These are phyloP conservation scores for Salvia miltiorrhiza DNA, from an alignment of 257 asterid genomes.

Conservation along the genomic window DNA sequence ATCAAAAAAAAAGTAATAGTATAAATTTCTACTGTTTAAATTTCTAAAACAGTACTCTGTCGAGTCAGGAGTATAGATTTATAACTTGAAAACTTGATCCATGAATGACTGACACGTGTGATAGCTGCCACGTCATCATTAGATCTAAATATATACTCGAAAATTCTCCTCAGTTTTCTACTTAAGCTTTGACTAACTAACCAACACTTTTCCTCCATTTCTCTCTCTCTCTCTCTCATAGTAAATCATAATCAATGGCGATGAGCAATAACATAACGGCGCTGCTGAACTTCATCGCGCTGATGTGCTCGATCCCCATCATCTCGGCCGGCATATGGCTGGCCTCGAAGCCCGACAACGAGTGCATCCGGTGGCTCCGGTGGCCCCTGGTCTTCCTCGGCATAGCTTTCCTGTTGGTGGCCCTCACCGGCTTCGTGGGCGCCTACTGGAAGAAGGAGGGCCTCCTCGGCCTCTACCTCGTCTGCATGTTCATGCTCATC, in stretches of 20 bases:
- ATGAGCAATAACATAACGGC: conserved; percentile 92
- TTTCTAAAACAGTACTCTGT: too few species aligned
- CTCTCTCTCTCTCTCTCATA: background rate
- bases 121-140: too few species aligned
- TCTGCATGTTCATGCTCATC: conserved; percentile 88
- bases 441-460: conserved; percentile 84
- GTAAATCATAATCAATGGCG: conserved; percentile 41
- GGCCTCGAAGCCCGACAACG: conserved; percentile 87
- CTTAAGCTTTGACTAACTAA: too few species aligned
- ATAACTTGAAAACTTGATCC: too few species aligned
- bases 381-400: conserved; percentile 92
- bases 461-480: conserved; percentile 70
- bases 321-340: conserved; percentile 87
- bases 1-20: too few species aligned
- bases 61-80: too few species aligned
- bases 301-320: conserved; percentile 90
- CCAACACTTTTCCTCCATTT: too few species aligned
- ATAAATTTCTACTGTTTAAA: too few species aligned
- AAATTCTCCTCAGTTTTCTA: too few species aligned
- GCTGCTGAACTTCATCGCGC: conserved; percentile 69
- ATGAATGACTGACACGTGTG: too few species aligned
- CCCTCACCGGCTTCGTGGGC: conserved; percentile 76
- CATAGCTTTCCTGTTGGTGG: conserved; percentile 52
- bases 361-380: conserved; percentile 94
- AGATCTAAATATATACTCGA: too few species aligned